Evolutionary conservation across 805 yeast genomes (phyloP).

Genomic region (Saccharomycopsis selenospora): DNA sequence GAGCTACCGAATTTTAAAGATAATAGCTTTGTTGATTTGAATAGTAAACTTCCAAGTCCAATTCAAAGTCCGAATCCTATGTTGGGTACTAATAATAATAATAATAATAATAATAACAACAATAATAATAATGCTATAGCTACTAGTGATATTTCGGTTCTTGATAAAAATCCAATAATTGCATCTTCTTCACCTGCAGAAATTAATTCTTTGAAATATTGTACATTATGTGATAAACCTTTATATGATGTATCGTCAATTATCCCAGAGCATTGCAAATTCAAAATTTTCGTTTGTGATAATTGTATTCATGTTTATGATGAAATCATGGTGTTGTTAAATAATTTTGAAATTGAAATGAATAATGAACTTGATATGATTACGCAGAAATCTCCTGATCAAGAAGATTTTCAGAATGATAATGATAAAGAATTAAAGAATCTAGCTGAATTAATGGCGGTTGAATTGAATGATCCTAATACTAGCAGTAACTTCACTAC

Average conservation of each 20-base stretch:
- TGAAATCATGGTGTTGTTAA: slow-evolving; percentile 11
- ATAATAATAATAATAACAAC: slow-evolving; percentile 13
- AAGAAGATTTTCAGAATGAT: background rate
- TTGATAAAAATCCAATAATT: slow-evolving; percentile 3
- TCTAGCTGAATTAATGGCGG: slow-evolving; percentile 12
- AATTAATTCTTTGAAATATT: slow-evolving; percentile 30
- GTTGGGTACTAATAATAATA: slow-evolving; percentile 11
- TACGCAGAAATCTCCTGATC: background rate
- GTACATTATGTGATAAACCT: slow-evolving; percentile 67
- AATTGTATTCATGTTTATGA: slow-evolving; percentile 17
- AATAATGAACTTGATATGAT: background rate
- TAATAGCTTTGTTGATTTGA: background rate
- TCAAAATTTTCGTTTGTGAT: slow-evolving; percentile 21
- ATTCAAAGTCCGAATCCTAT: no score
- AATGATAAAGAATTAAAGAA: slow-evolving; percentile 10
- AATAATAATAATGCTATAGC: slow-evolving; percentile 17
- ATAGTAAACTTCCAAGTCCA: background rate
- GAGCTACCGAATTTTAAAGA: background rate
- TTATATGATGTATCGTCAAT: slow-evolving; percentile 51
- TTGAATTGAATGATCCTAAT: slow-evolving; percentile 10
- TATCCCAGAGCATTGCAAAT: slow-evolving; percentile 26
- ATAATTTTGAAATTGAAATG: slow-evolving; percentile 11
- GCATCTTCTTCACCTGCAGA: slow-evolving; percentile 11
- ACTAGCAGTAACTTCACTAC: background rate
- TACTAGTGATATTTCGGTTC: slow-evolving; percentile 6